These are phyloP conservation scores for Fusarium verticillioides DNA, from an alignment of 2,329 filamentous ascomycete species.

Conservation along the genomic window DNA sequence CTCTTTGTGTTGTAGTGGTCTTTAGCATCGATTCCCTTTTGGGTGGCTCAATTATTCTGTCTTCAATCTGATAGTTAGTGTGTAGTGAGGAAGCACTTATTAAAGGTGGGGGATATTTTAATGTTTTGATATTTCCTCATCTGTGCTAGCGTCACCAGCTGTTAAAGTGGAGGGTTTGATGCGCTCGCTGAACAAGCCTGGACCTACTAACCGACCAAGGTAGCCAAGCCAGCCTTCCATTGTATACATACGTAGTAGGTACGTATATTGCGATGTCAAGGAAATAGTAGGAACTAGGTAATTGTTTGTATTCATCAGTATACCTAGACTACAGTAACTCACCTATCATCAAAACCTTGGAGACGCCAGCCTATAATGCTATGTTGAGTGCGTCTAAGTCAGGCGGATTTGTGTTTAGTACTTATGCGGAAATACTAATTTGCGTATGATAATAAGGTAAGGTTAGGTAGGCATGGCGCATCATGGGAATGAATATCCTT, in stretches of 20 bases:
- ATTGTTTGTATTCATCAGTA: not conserved
- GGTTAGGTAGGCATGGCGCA: not conserved
- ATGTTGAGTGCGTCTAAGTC: not conserved
- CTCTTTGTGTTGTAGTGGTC: not conserved
- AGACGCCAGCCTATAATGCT: not conserved
- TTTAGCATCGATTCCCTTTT: not conserved
- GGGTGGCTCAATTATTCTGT: not conserved
- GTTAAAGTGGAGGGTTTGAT: not conserved
- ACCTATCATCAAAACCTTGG: not conserved
- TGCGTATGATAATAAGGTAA: not conserved
- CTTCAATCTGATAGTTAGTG: constrained; percentile 6
- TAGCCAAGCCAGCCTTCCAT: not conserved
- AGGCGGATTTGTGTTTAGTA: not conserved
- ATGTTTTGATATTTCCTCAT: constrained; percentile 25
- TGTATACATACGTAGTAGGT: too few relatives aligned
- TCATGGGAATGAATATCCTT: not conserved
- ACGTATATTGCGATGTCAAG: not conserved
- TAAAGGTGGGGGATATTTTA: constrained; percentile 3
- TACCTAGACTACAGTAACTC: not conserved
- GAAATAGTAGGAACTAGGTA: too few relatives aligned
- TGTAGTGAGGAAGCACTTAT: not conserved
- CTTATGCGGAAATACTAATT: not conserved
- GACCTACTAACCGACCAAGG: not conserved
- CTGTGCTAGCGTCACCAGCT: not conserved
- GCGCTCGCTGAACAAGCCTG: not conserved